phyloP scores from a whole-genome alignment of 1,284 basidiomycete genomes.

The Apiotrichum veenhuisii region DNA sequence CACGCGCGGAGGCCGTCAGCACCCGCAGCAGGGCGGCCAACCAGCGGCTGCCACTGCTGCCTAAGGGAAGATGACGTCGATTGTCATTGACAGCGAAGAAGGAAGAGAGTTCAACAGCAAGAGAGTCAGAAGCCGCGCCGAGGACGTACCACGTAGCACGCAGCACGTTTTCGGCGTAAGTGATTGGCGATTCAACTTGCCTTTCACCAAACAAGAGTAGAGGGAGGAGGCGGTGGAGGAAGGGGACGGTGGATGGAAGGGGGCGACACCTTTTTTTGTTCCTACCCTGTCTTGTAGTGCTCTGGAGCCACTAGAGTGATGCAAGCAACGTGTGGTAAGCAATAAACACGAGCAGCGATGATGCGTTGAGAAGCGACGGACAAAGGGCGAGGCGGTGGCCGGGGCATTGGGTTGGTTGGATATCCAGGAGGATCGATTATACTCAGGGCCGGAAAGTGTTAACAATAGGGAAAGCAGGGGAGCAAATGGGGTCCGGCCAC shows the following conservation, averaged over 20 bases:
- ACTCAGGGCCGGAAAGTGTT: too few relatives aligned
- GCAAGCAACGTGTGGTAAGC: background rate
- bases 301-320: conserved; percentile 16
- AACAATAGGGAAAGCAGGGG: too few relatives aligned
- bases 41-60: conserved; percentile 6
- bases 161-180: conserved; percentile 8
- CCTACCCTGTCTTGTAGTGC: conserved; percentile 2
- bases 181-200: conserved; percentile 20
- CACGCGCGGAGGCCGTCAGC: conserved; percentile 5
- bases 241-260: conserved; percentile 7
- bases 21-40: conserved; percentile 1
- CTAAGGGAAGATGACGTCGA: background rate
- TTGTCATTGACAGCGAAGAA: background rate
- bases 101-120: conserved; percentile 2
- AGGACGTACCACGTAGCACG: too few relatives aligned
- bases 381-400: too few relatives aligned
- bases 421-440: too few relatives aligned
- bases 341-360: too few relatives aligned
- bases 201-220: conserved; percentile 3
- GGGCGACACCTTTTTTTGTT: background rate
- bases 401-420: too few relatives aligned
- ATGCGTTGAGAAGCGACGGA: too few relatives aligned
- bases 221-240: conserved; percentile 10
- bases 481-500: too few relatives aligned
- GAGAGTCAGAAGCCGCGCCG: conserved; percentile 3